Evolutionary conservation across 495 filamentous ascomycete genomes (phyloP).

Genomic region (Lineolata rhizophorae): DNA sequence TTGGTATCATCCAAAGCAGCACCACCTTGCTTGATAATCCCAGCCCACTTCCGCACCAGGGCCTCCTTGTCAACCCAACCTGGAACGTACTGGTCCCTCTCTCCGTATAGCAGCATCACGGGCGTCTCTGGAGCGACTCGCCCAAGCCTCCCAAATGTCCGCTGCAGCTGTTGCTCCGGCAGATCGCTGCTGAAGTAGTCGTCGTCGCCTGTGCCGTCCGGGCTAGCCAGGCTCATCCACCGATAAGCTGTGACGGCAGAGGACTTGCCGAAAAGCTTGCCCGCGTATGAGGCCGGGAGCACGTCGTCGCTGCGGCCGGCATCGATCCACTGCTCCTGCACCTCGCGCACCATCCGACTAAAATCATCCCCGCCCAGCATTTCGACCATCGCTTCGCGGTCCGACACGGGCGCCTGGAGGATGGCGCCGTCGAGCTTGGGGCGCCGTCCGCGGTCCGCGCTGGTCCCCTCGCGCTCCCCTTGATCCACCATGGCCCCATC

Average conservation of each 20-base stretch:
- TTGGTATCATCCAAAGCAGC: constrained; percentile 26
- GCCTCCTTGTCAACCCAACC: constrained; percentile 35
- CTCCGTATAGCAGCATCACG: constrained; percentile 46
- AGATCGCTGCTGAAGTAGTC: constrained; percentile 80
- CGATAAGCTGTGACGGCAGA: constrained; percentile 46
- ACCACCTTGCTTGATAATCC: constrained; percentile 20
- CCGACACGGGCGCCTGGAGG: constrained; percentile 60
- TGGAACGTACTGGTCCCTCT: constrained; percentile 50
- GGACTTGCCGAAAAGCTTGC: constrained; percentile 23
- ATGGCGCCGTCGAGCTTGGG: constrained; percentile 53
- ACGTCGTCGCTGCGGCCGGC: constrained; percentile 31
- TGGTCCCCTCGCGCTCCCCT: constrained; percentile 7
- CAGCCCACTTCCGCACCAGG: constrained; percentile 41
- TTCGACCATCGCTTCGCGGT: constrained; percentile 40
- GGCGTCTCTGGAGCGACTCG: constrained; percentile 25
- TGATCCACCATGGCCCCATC: constrained; percentile 13
- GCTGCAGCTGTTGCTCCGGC: constrained; percentile 28
- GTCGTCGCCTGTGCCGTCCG: constrained; percentile 42
- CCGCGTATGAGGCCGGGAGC: constrained; percentile 30
- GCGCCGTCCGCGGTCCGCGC: constrained; percentile 7
- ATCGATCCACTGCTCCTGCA: constrained; percentile 28
- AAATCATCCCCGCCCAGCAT: constrained; percentile 3
- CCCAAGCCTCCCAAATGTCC: constrained; percentile 40
- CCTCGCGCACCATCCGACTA: constrained; percentile 14
- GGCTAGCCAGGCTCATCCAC: constrained; percentile 42